Base-by-base conservation (phyloP, 2,329 filamentous ascomycete genomes). In the Rasamsonia emersonii region DNA sequence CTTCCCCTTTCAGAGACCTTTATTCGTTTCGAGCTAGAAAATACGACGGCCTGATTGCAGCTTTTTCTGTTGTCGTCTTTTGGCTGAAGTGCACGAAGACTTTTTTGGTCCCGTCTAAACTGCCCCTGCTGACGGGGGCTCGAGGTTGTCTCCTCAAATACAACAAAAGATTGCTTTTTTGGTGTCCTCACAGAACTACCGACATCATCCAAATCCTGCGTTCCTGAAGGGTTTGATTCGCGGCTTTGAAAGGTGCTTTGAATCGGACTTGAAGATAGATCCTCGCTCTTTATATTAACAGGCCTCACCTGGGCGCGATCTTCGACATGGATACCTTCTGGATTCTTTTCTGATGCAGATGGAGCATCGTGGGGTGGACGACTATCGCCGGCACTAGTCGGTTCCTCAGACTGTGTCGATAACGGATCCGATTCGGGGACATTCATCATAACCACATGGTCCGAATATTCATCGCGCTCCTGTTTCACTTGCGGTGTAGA, bases 181-280 rank as follows among this genome's bases (percentile, higher is more conserved):
- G 61, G 50, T 44, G 67, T 58, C 28, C 55, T 43, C 11, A 60
- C 50, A 24, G 33, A 39, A 18, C 51, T 53, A 5, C 64, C 67
- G 31, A 65, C 55, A 24, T 68, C 62, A 45, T 76, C 71, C 8
- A 81, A 60, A 46, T 82, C 77, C 30, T 80, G 63, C 33, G 74
- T 80, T 31, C 77, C 75, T 24, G 71, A 61, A 1, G 65, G 59
- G 27, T 38, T 42, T 28, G 35, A 28, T 14, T 36, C 42, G 14
- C 27, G 24, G 17, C 31, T 33, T 6, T 39, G 18, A 6, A 35
- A 33, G 28, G 34, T 31, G 9, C 30, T 33, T 9, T 30, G 40
- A n/a, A 48, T 8, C 17, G 55, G 51, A 34, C 55, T 58, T 23
- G 55, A 58, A 20, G 55, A 55, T 15, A 48, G 31, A 10, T 45